Conservation (phyloP, 164 flowering plant species). For the Kalanchoe fedtschenkoi region DNA sequence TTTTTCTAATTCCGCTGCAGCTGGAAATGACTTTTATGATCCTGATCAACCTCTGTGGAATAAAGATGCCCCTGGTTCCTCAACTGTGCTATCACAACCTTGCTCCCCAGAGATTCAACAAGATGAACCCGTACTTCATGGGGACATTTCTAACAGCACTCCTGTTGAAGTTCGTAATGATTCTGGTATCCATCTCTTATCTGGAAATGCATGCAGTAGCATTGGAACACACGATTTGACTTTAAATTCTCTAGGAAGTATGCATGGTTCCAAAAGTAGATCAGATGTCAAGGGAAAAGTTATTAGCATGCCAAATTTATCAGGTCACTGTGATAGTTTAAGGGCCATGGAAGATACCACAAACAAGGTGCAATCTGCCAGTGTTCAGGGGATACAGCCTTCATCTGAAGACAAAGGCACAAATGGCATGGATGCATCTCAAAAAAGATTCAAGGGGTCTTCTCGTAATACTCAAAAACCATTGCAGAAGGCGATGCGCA, state of each 20-base stretch:
- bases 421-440: conserved; percentile 23
- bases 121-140: conserved; percentile 29
- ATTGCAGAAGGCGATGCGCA: conserved; percentile 61
- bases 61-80: conserved; percentile 46
- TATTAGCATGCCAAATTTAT: conserved; percentile 20
- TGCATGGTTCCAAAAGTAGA: conserved; percentile 33
- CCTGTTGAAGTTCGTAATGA: conserved; percentile 19
- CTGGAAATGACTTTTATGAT: conserved; percentile 78
- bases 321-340: conserved; percentile 18
- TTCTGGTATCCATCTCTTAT: conserved; percentile 23
- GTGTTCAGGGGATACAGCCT: conserved; percentile 31
- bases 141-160: conserved; percentile 28
- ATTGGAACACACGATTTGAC: conserved; percentile 28
- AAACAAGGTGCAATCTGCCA: conserved; percentile 13
- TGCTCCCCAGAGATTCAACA: conserved; percentile 43
- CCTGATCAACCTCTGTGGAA: conserved; percentile 96
- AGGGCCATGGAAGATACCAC: conserved; percentile 28
- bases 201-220: conserved; percentile 22
- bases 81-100: conserved; percentile 28
- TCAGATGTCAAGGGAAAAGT: conserved; percentile 27
- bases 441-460: conserved; percentile 24
- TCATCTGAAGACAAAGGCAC: conserved; percentile 21
- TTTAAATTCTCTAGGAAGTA: conserved; percentile 62
- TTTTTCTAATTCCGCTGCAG: conserved; percentile 25
- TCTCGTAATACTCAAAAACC: conserved; percentile 29